Conservation (phyloP, 202 grass and related monocot species). For the Zizania palustris region DNA sequence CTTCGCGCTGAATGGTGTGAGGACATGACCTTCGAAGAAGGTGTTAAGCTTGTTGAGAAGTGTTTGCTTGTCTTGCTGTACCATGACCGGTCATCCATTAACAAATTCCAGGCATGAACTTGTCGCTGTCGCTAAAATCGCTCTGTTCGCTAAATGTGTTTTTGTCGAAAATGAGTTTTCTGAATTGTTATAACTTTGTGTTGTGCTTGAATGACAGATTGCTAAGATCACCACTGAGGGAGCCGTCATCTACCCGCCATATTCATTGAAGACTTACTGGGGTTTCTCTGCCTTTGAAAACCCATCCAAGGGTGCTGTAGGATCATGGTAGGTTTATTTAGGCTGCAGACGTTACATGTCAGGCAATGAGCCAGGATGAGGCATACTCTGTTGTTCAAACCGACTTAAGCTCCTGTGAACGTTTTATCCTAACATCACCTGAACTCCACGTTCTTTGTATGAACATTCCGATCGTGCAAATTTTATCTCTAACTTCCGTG, state of each 20-base stretch:
- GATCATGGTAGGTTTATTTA: conserved; percentile 77
- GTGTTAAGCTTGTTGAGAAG: conserved; percentile 97
- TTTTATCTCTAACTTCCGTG: conserved; percentile 28
- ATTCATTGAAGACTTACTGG: conserved; percentile 91
- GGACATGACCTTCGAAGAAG: conserved; percentile 94
- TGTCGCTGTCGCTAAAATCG: neutral
- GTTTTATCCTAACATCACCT: conserved; percentile 34
- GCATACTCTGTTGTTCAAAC: conserved; percentile 22
- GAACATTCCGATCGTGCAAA: conserved; percentile 13
- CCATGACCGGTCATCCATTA: conserved; percentile 90
- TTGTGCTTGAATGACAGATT: conserved; percentile 48
- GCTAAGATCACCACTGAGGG: conserved; percentile 86
- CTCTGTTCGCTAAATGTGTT: neutral
- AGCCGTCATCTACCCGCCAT: conserved; percentile 76
- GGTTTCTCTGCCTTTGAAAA: conserved; percentile 84
- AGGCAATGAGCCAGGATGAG: conserved; percentile 27
- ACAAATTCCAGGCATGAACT: conserved; percentile 90
- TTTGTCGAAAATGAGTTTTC: neutral
- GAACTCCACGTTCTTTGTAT: conserved; percentile 45
- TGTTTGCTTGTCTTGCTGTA: conserved; percentile 94
- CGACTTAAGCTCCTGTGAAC: neutral
- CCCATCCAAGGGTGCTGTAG: conserved; percentile 53
- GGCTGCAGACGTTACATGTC: neutral
- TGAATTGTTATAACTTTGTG: conserved; percentile 1
- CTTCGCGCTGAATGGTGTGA: conserved; percentile 87